Percentiles rank a stretch among this genome's conserved stretches.
phyloP scores from a whole-genome alignment of 768 basidiomycete species.

The Trametes cinnabarina region DNA sequence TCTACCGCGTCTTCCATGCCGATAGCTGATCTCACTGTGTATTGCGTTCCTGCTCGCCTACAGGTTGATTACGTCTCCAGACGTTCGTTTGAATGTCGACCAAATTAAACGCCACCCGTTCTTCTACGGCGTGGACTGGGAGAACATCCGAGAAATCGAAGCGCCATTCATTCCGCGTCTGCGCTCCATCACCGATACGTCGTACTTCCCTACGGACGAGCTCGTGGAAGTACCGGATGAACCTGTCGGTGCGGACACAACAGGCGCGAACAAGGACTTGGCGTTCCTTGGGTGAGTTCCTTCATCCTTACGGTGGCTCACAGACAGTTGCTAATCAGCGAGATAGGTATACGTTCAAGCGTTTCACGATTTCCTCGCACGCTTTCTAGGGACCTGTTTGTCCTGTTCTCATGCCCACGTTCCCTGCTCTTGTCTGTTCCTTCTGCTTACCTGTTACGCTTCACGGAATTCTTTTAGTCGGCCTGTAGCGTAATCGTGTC shows the following conservation, averaged over 20 bases:
- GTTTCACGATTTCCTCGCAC: slow-evolving; percentile 63
- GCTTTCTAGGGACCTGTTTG: slow-evolving; percentile 37
- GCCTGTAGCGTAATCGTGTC: slow-evolving; percentile 7
- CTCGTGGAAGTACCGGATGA: slow-evolving; percentile 71
- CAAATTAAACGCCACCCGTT: slow-evolving; percentile 91
- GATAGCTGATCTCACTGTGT: neutral
- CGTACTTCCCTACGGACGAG: slow-evolving; percentile 97
- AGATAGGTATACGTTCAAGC: slow-evolving; percentile 81
- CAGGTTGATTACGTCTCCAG: slow-evolving; percentile 82
- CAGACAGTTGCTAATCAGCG: neutral
- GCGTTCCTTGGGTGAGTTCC: slow-evolving; percentile 52
- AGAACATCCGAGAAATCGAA: slow-evolving; percentile 80
- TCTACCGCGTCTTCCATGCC: neutral
- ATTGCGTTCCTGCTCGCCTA: neutral
- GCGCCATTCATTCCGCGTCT: slow-evolving; percentile 96
- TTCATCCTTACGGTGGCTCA: neutral
- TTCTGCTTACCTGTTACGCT: neutral
- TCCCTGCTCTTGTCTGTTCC: neutral
- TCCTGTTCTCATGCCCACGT: neutral
- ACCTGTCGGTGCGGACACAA: slow-evolving; percentile 37
- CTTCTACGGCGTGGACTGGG: slow-evolving; percentile 97
- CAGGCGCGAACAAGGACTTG: slow-evolving; percentile 51
- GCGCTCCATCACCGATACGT: slow-evolving; percentile 90
- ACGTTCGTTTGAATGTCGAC: slow-evolving; percentile 74
- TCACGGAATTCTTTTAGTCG: neutral